phyloP scores from a whole-genome alignment of 208 protist genomes.

The Giardia duodenalis region DNA sequence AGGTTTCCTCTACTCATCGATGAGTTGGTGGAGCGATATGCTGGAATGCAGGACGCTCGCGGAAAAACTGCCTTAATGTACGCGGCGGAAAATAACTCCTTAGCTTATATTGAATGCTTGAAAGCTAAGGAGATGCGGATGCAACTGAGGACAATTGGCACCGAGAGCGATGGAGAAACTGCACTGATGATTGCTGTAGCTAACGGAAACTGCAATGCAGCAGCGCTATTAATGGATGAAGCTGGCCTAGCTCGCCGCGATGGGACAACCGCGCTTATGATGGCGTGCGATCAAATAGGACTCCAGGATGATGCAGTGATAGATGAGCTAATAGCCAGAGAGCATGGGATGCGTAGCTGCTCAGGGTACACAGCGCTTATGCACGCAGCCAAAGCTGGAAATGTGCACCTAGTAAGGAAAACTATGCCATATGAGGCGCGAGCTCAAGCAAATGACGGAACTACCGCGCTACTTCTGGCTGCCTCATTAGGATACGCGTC shows the following conservation, averaged over 20 bases:
- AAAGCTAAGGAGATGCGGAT: background rate
- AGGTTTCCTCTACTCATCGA: background rate
- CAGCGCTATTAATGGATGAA: background rate
- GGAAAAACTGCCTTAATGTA: background rate
- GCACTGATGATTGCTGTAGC: background rate
- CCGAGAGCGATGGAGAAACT: background rate
- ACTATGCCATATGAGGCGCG: no score
- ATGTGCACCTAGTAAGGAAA: background rate
- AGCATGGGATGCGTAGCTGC: background rate
- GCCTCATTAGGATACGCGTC: background rate
- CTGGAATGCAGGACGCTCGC: background rate
- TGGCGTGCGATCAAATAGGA: background rate
- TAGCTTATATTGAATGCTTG: background rate
- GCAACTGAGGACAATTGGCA: background rate
- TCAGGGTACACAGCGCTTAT: background rate
- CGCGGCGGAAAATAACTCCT: background rate
- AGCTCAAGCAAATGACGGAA: background rate
- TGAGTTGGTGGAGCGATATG: background rate
- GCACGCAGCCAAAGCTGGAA: background rate
- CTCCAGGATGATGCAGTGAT: background rate
- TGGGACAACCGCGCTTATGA: background rate
- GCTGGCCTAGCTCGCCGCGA: background rate
- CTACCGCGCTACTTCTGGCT: background rate
- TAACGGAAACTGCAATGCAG: background rate
- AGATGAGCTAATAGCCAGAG: background rate